Evolutionary conservation across 495 filamentous ascomycete genomes (phyloP), one percentile per base, ranked within the genome.

Genomic region (Oidiodendron maius): DNA sequence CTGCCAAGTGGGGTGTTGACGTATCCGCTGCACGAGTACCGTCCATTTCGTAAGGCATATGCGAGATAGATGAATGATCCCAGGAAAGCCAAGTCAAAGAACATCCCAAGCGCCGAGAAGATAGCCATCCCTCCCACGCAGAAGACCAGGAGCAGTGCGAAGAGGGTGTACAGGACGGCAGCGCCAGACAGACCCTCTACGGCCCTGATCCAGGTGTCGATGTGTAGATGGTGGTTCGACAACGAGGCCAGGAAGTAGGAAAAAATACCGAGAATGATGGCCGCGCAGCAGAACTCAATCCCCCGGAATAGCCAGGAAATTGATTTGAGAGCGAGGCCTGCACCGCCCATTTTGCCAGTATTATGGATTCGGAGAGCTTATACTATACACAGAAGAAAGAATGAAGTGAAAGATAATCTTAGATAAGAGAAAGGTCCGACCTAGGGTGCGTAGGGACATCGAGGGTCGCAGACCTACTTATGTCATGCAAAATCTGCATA

Each of bases 171-270:
- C 5, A 91, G 64, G 1, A 80, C 73, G 3, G 79, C 85, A 5
- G 75, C 75, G 41, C 87, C 90, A 1, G 86, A 74, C 28, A 96
- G 83, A 62, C 90, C 90, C 51, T 86, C 84, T 22, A 94, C 87
- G 32, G 89, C 90, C 43, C 78, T 80, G 44, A 82, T 66, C 72
- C 78, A 86, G 54, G 61, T 77, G 3, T 73, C 69, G 56, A 89
- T 87, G 28, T 55, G 35, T 17, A 78, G 60, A 54, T 78, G 52
- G 64, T 85, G 75, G 52, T 77, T 71, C 40, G 71, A 46, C 10
- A 89, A 79, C 18, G 71, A 64, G 1, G 78, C 72, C 21, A 86
- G 71, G 69, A 81, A 83, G 66, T 86, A 95, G 21, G 84, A 87
- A 75, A 83, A 91, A 52, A 94, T 79, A 60, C 80, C 87, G 40